Evolutionary conservation across 2,329 filamentous ascomycete genomes (phyloP), one percentile per base, ranked within the genome.

Genomic region (Sporothrix humicola): DNA sequence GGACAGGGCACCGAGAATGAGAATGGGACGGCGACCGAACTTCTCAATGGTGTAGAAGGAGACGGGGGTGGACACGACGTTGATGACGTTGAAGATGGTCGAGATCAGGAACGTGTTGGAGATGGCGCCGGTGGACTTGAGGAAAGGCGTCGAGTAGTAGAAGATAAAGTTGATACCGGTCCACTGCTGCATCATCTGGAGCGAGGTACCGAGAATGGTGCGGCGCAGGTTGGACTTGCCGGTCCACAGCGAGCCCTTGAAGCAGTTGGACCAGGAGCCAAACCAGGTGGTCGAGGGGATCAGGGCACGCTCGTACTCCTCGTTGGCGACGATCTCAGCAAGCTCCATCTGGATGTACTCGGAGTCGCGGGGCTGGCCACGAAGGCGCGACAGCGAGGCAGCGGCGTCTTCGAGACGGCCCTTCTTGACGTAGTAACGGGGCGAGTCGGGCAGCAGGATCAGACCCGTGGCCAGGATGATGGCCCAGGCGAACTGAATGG

Each of bases 151-250:
- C 50, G 92, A 93, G 85, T 91, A 93, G 85, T 93, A 93, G 86
- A 95, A 96, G 86, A 96, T 93, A 84, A 77, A 97, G 87, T 97
- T 97, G 84, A 97, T 92, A 86, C 94, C 93, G 37, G 93, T 95
- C 85, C 86, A 89, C 83, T 93, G 91, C 83, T 93, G 91, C 90
- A 93, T 93, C 91, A 93, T 93, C 85, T 93, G 91, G 48, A 93
- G 85, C 37, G 90, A 91, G 61, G 89, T 92, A 78, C 91, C 91
- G 61, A 93, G 86, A 74, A 93, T 89, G 37, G 91, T 91, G 77
- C 90, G 88, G 79, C 91, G 91, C 73, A 93, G 80, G 85, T 90
- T 94, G 76, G 89, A 90, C 77, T 90, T 91, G 76, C 86, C 84
- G 73, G 87, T 86, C 75, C 78, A 84, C 76, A 94, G 85, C 77